A percentile compares a stretch with the other conserved stretches of the same genome.
Evolutionary conservation across 108 stramenopile species (phyloP).

Genomic region (Pinguiococcus pyrenoidosus): DNA sequence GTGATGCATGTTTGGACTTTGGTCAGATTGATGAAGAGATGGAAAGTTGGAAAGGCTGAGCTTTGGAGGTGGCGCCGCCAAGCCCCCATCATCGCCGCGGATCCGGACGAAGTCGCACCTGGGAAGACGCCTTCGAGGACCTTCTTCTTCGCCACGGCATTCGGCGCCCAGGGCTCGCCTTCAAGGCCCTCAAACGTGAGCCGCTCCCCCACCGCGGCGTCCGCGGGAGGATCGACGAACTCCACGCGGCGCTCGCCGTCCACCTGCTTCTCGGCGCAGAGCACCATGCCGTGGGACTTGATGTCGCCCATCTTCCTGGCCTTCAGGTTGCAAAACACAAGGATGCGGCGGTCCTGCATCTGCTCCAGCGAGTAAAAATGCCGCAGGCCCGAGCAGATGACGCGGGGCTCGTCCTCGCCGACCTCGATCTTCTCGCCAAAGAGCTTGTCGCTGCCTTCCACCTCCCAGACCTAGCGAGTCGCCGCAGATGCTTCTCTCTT

Average conservation of each 20-base stretch:
- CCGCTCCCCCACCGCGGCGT: constrained; percentile 59
- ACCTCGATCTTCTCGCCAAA: constrained; percentile 82
- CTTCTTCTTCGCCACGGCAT: constrained; percentile 76
- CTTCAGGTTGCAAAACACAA: constrained; percentile 85
- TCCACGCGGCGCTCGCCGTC: constrained; percentile 60
- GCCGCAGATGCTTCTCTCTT: no score
- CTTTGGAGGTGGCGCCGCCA: no score
- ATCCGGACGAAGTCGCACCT: no score
- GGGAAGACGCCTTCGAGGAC: no score
- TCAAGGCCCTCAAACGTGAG: constrained; percentile 51
- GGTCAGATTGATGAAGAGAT: no score
- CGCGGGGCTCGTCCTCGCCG: constrained; percentile 59
- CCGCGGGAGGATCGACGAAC: constrained; percentile 59
- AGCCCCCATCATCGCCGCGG: no score
- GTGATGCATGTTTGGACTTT: no score
- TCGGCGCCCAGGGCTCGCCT: constrained; percentile 59
- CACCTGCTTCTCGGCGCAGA: constrained; percentile 62
- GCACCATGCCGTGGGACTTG: constrained; percentile 74
- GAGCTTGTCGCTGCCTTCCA: constrained; percentile 75
- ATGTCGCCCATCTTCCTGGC: constrained; percentile 75
- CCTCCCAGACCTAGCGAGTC: no score
- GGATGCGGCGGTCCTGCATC: constrained; percentile 63
- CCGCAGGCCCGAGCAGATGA: constrained; percentile 74
- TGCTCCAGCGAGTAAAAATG: constrained; percentile 65
- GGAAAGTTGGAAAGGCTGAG: no score